A percentile compares a stretch with the other conserved stretches of the same genome.
Conservation (phyloP, 2,329 filamentous ascomycete species). For the Scedosporium boydii region DNA sequence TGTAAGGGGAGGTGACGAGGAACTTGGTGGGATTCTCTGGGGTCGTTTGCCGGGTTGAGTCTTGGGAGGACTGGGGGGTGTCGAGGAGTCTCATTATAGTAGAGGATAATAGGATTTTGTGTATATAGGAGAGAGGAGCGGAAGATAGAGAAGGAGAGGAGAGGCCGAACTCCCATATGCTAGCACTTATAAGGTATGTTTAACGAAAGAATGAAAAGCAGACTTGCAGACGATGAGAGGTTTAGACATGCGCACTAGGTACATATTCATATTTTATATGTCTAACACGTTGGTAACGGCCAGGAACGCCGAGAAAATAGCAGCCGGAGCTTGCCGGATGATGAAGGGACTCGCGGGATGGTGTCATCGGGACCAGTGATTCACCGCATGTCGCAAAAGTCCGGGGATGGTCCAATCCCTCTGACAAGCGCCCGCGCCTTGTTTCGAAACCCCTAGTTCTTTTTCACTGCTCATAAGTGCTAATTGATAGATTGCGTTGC, state of each 20-base stretch:
- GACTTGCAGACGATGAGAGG: no score
- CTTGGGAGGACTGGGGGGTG: neutral
- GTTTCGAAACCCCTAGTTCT: no score
- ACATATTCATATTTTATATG: neutral
- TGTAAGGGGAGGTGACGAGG: slow-evolving; percentile 68
- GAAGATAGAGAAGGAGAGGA: neutral
- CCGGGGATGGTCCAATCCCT: neutral
- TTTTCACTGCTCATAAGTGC: no score
- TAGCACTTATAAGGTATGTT: no score
- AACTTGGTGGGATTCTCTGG: neutral
- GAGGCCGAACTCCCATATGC: no score
- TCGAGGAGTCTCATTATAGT: neutral
- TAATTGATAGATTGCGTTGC: no score
- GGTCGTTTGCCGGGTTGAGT: slow-evolving; percentile 1
- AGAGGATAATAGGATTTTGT: neutral
- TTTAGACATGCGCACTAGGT: neutral
- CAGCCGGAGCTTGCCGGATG: neutral
- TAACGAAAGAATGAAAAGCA: no score
- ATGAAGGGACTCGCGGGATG: slow-evolving; percentile 4
- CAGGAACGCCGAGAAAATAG: neutral
- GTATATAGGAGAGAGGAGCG: neutral
- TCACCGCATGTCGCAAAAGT: neutral
- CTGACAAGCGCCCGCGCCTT: no score
- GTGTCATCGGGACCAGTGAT: neutral
- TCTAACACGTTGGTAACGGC: neutral